Conservation (phyloP, 225 moss, liverwort and hornwort genomes). For the Thuidium tamariscinum region DNA sequence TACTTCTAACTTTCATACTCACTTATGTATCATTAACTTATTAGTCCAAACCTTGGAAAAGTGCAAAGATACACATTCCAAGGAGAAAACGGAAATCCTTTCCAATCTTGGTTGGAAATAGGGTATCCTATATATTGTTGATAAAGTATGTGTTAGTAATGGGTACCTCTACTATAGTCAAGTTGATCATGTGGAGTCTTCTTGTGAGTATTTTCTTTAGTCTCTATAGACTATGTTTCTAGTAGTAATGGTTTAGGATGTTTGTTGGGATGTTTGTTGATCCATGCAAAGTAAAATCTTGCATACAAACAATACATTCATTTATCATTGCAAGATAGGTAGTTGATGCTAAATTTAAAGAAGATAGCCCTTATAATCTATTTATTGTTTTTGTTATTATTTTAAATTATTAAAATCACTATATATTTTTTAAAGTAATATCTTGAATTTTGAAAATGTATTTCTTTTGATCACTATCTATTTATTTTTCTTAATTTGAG, state of each 20-base stretch:
- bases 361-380: fast-evolving
- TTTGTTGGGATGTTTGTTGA: fast-evolving
- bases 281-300: fast-evolving
- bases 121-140: too few relatives aligned
- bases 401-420: background rate
- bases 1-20: too few relatives aligned
- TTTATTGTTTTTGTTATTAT: background rate
- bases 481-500: background rate
- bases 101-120: too few relatives aligned
- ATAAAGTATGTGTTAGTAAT: too few relatives aligned
- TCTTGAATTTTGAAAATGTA: background rate
- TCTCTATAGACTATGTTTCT: background rate
- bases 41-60: too few relatives aligned
- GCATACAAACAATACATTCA: background rate
- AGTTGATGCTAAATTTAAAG: background rate
- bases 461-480: background rate
- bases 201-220: too few relatives aligned
- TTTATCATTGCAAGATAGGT: background rate
- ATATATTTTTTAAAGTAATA: background rate
- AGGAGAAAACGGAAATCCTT: too few relatives aligned
- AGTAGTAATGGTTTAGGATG: background rate
- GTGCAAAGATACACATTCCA: too few relatives aligned
- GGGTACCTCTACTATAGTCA: too few relatives aligned
- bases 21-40: too few relatives aligned
- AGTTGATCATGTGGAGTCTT: too few relatives aligned